Conservation (phyloP, 1,284 basidiomycete species). For the Malassezia sp. region DNA sequence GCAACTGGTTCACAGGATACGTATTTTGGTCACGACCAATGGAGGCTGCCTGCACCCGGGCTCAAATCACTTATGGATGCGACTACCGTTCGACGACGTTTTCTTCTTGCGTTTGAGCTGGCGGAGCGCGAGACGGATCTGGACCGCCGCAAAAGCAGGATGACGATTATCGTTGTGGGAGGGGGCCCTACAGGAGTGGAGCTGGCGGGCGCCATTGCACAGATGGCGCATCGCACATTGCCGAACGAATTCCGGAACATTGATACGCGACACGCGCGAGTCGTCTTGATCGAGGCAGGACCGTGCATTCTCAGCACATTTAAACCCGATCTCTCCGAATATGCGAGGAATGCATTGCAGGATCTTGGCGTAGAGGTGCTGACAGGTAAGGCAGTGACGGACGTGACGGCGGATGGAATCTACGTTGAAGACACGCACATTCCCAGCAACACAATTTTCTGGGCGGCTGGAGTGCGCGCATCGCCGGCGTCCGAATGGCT, state of each 20-base stretch:
- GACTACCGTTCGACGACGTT: background rate
- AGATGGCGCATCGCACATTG: conserved; percentile 3
- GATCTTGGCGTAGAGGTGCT: background rate
- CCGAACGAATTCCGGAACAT: conserved; percentile 3
- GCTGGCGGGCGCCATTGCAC: background rate
- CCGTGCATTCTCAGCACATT: background rate
- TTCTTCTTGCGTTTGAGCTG: background rate
- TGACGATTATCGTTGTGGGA: conserved; percentile 1
- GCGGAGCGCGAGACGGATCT: conserved; percentile 1
- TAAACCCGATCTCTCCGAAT: background rate
- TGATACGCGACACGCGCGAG: background rate
- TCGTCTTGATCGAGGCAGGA: conserved; percentile 1
- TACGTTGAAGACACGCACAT: background rate
- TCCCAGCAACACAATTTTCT: background rate
- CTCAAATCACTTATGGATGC: background rate
- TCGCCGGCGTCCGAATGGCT: background rate
- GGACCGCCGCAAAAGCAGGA: background rate
- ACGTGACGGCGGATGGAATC: background rate
- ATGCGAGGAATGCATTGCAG: background rate
- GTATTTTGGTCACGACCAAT: conserved; percentile 1
- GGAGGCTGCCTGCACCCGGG: background rate
- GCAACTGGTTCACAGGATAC: background rate
- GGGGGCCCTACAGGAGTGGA: conserved; percentile 2
- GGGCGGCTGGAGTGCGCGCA: background rate
- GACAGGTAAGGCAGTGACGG: background rate